Evolutionary conservation across 345 rosid species (phyloP).

Genomic region (Sonneratia alba): DNA sequence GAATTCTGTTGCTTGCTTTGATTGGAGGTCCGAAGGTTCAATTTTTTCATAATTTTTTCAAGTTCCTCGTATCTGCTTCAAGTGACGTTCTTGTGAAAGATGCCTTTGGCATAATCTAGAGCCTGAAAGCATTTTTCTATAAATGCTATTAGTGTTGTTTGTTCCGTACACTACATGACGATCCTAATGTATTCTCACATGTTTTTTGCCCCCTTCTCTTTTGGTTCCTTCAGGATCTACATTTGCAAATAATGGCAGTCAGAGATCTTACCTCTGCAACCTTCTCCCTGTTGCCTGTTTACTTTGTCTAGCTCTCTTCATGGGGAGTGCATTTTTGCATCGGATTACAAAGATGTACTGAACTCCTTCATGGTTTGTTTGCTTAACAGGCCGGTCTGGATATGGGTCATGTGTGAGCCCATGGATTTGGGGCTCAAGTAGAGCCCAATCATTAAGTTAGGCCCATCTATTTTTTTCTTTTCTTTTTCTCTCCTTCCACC

Average conservation of each 20-base stretch:
- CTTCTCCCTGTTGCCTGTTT: slow-evolving; percentile 29
- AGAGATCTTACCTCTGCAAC: slow-evolving; percentile 28
- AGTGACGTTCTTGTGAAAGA: neutral
- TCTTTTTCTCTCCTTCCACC: too few species aligned
- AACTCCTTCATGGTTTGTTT: neutral
- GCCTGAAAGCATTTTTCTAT: neutral
- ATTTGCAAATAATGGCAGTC: slow-evolving; percentile 20
- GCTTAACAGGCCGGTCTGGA: too few species aligned
- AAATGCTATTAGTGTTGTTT: neutral
- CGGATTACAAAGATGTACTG: slow-evolving; percentile 35
- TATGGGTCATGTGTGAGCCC: too few species aligned
- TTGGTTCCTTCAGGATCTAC: slow-evolving; percentile 22
- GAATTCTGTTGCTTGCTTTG: neutral
- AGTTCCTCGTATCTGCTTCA: neutral
- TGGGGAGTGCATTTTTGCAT: slow-evolving; percentile 26
- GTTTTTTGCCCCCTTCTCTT: neutral
- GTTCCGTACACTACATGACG: neutral
- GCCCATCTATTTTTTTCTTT: too few species aligned
- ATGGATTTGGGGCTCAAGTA: too few species aligned
- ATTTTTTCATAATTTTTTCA: neutral
- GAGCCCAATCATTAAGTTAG: too few species aligned
- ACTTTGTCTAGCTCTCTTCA: slow-evolving; percentile 32
- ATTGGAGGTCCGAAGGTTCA: neutral
- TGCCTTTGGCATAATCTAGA: neutral
- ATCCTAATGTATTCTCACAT: neutral